Percentiles rank a stretch among this genome's conserved stretches.
Evolutionary conservation across 73 alveolate species (phyloP).

Genomic region (Symbiodinium natans): DNA sequence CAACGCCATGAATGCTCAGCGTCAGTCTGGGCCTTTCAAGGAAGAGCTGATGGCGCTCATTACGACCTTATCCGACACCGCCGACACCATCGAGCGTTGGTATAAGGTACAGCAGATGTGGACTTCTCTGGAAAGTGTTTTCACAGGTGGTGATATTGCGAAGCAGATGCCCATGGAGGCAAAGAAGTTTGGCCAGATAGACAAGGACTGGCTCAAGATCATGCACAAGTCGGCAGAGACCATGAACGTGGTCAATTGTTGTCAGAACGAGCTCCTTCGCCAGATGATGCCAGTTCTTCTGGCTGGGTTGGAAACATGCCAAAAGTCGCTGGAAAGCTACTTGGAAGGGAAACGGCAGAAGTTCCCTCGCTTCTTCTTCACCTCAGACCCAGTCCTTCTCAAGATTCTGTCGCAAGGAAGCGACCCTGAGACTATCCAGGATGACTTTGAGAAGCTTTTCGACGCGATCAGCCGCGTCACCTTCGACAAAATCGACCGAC

Average conservation of each 20-base stretch:
- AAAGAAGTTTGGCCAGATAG: slow-evolving; percentile 99
- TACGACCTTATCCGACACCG: slow-evolving; percentile 95
- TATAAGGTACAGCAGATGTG: slow-evolving; percentile 99
- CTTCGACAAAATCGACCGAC: slow-evolving; percentile 98
- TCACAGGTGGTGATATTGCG: slow-evolving; percentile 99
- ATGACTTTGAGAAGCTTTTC: slow-evolving; percentile 99
- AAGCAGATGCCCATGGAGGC: slow-evolving; percentile 99
- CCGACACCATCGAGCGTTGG: slow-evolving; percentile 99
- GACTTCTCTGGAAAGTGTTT: slow-evolving; percentile 99
- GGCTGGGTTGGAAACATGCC: slow-evolving; percentile 98
- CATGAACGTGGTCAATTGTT: slow-evolving; percentile 98
- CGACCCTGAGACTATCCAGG: slow-evolving; percentile 95
- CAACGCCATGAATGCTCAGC: slow-evolving; percentile 95
- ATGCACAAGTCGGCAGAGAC: slow-evolving; percentile 99
- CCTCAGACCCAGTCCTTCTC: slow-evolving; percentile 99
- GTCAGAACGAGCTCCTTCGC: slow-evolving; percentile 99
- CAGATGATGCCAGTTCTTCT: slow-evolving; percentile 97
- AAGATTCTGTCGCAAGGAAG: slow-evolving; percentile 99
- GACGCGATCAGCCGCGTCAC: slow-evolving; percentile 99
- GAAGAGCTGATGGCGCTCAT: slow-evolving; percentile 96
- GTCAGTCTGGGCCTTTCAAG: slow-evolving; percentile 99
- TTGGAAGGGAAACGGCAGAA: slow-evolving; percentile 99
- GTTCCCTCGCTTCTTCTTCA: slow-evolving; percentile 99
- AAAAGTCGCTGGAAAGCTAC: slow-evolving; percentile 99
- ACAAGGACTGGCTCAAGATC: slow-evolving; percentile 99